These are phyloP conservation scores for Barnettozyma sucrosica DNA, from an alignment of 805 yeast species.

Conservation along the genomic window DNA sequence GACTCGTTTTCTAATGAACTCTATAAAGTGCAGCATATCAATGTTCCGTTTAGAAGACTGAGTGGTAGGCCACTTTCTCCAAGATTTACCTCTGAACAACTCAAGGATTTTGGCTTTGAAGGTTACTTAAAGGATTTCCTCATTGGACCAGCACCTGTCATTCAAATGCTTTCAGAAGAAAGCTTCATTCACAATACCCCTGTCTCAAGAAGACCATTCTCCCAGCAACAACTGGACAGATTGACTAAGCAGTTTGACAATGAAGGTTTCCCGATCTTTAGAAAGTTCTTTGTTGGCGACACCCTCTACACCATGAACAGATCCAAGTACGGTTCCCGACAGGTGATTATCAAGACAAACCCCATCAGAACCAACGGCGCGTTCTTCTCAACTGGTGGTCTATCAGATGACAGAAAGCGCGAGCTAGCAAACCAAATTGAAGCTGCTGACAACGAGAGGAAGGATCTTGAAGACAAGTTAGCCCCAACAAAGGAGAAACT, in stretches of 20 bases:
- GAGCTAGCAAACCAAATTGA: constrained; percentile 12
- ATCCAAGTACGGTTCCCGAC: constrained; percentile 62
- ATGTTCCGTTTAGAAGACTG: constrained; percentile 54
- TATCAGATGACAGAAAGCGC: constrained; percentile 18
- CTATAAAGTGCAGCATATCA: constrained; percentile 31
- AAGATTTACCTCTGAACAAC: constrained; percentile 28
- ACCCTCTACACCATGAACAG: constrained; percentile 42
- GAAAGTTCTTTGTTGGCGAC: constrained; percentile 56
- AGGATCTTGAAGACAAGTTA: constrained; percentile 10
- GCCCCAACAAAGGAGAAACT: constrained; percentile 5
- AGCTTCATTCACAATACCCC: constrained; percentile 55
- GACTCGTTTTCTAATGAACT: constrained; percentile 37
- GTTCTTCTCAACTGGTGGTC: constrained; percentile 18
- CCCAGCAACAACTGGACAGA: constrained; percentile 33
- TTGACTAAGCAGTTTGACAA: constrained; percentile 27
- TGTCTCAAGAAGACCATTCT: constrained; percentile 43
- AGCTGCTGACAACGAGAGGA: constrained; percentile 11
- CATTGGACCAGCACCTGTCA: constrained; percentile 65
- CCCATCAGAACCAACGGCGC: constrained; percentile 6
- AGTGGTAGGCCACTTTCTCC: constrained; percentile 18
- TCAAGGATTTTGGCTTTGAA: constrained; percentile 62
- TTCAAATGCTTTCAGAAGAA: constrained; percentile 62
- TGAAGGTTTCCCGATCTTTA: constrained; percentile 41
- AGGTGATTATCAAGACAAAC: constrained; percentile 27
- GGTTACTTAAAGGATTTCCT: constrained; percentile 71